Evolutionary conservation across 192 early-diverging fungal species (phyloP), one percentile per base, ranked within the genome.

Genomic region (Podila epicladia): DNA sequence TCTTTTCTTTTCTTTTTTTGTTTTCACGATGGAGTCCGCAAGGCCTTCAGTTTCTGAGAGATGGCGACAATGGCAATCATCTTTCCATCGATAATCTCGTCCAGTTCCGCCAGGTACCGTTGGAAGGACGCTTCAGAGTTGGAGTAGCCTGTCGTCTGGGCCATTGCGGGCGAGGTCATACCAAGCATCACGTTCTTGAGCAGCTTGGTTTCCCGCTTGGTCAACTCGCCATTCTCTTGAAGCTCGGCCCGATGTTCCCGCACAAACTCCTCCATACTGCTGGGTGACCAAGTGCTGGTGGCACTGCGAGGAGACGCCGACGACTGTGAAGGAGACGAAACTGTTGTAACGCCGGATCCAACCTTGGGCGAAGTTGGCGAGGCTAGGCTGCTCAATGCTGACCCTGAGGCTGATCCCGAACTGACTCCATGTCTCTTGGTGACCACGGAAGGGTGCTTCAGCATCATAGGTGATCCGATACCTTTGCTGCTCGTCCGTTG

Each of bases 201-300:
- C 1, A 88, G 66, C 61, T 93, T 88, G 7, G 93, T 92, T 69
- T 94, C 93, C 71, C 87, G 84, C 55, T 91, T 92, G 48, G 85
- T 89, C 19, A 83, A 84, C 65, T 92, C 91, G 12, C 83, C 86
- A 2, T 84, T 87, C 29, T 89, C 86, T 32, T 90, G 87, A 32
- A 94, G 85, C 64, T 94, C 85, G 12, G 86, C 82, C n/a, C 91
- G 88, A 62, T 94, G 93, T 57, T 87, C 82, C 11, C 77, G 87
- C 9, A 92, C 85, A 74, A 94, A 89, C 22, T 83, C 65, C 5
- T 92, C 85, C 48, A 94, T 91, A 3, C 84, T 87, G 13, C 65
- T 64, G 45, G 88, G 70, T 17, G 73, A 62, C 9, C 67, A 74
- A 9, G 59, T 45, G 20, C 41, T 35, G 9, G 65, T 50, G 31